Percentiles rank a stretch among this genome's conserved stretches.
phyloP scores from a whole-genome alignment of 805 yeast genomes.

The Saccharomycopsis capsularis region DNA sequence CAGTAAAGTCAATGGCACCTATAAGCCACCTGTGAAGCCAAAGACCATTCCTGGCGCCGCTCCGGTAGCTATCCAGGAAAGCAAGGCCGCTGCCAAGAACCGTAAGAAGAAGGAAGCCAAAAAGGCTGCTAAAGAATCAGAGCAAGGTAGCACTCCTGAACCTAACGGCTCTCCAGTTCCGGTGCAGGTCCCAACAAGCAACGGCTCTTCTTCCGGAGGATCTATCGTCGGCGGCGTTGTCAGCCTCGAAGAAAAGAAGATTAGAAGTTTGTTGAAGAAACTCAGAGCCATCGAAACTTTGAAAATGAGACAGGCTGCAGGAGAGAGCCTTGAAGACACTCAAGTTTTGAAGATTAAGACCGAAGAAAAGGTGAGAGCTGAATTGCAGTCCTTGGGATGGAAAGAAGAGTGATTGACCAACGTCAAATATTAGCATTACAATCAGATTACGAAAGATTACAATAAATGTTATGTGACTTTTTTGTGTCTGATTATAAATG shows the following conservation, averaged over 20 bases:
- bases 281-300: constrained; percentile 90
- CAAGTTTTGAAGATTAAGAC: constrained; percentile 85
- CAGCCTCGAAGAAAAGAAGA: constrained; percentile 85
- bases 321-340: constrained; percentile 86
- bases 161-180: constrained; percentile 8
- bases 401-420: constrained; percentile 32
- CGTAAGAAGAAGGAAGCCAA: constrained; percentile 69
- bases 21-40: constrained; percentile 26
- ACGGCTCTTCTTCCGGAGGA: constrained; percentile 24
- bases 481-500: no score
- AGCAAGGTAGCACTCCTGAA: constrained; percentile 15
- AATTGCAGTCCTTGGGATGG: constrained; percentile 75
- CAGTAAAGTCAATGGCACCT: constrained; percentile 24
- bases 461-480: no score
- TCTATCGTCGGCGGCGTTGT: constrained; percentile 54
- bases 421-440: no score
- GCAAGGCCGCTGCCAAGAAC: constrained; percentile 64
- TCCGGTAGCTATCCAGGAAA: constrained; percentile 39
- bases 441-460: no score
- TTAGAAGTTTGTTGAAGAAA: constrained; percentile 84
- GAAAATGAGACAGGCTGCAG: constrained; percentile 75
- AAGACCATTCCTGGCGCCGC: constrained; percentile 53
- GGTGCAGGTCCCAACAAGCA: background rate
- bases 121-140: constrained; percentile 28
- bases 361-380: constrained; percentile 72